phyloP scores from a whole-genome alignment of 225 moss, liverwort and hornwort genomes.

The Sphagnum contortum region DNA sequence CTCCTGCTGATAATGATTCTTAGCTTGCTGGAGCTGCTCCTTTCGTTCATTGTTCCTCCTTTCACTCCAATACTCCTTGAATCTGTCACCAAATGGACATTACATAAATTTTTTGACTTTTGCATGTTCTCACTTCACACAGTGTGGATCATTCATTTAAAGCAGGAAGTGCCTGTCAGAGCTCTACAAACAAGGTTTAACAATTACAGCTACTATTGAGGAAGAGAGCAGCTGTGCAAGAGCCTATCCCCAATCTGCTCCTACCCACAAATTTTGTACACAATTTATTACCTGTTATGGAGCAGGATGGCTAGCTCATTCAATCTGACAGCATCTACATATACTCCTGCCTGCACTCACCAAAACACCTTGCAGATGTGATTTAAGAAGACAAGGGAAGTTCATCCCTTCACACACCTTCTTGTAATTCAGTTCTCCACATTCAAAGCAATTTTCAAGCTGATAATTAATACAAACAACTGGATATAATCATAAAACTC shows the following conservation, averaged over 20 bases:
- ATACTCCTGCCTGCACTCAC: conserved; percentile 51
- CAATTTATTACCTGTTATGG: conserved; percentile 37
- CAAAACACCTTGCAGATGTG: too few species aligned
- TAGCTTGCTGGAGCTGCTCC: conserved; percentile 54
- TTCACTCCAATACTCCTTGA: conserved; percentile 33
- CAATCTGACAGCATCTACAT: conserved; percentile 39
- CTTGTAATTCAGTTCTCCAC: too few species aligned
- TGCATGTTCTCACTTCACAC: too few species aligned
- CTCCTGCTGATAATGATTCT: conserved; percentile 55
- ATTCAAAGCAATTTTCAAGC: too few species aligned
- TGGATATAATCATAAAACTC: too few species aligned
- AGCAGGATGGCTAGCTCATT: conserved; percentile 60
- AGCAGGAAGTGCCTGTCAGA: too few species aligned
- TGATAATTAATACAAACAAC: too few species aligned
- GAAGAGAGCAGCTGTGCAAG: conserved; percentile 13
- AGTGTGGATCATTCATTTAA: too few species aligned
- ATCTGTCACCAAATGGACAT: conserved; percentile 18
- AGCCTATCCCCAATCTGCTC: neutral
- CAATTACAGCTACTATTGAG: neutral
- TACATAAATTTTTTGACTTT: too few species aligned
- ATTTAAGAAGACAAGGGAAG: too few species aligned
- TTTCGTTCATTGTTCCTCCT: conserved; percentile 52
- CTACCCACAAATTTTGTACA: too few species aligned
- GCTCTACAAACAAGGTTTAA: neutral
- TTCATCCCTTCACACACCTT: too few species aligned